Evolutionary conservation across 202 grass and related monocot species (phyloP).

Genomic region (Setaria italica): DNA sequence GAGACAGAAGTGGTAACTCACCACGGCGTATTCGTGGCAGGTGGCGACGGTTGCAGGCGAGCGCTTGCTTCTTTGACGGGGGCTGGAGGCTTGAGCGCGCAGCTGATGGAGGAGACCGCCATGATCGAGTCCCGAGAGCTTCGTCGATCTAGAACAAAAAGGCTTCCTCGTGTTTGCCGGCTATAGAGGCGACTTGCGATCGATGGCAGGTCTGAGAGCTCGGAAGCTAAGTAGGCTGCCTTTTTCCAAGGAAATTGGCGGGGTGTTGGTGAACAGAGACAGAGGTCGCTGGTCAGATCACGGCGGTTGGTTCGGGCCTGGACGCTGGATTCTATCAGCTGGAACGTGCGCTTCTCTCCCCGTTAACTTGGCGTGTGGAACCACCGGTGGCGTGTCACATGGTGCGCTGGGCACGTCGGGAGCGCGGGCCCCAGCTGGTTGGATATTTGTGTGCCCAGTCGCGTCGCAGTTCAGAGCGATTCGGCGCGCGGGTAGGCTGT

Average conservation of each 20-base stretch:
- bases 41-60: not conserved
- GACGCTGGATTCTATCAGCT: constrained; percentile 55
- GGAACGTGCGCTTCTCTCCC: constrained; percentile 8
- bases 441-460: constrained; percentile 51
- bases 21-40: constrained; percentile 18
- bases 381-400: constrained; percentile 48
- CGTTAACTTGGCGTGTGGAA: constrained; percentile 70
- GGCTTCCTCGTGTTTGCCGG: not conserved
- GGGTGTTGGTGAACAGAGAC: not conserved
- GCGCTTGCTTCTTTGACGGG: constrained; percentile 6
- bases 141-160: not conserved
- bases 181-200: not conserved
- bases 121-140: constrained; percentile 2
- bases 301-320: constrained; percentile 46
- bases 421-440: not conserved
- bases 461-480: not conserved
- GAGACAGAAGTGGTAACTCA: not conserved
- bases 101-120: constrained; percentile 62
- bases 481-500: not conserved
- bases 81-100: constrained; percentile 57
- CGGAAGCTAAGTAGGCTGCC: constrained; percentile 24
- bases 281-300: constrained; percentile 49
- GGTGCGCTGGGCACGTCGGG: constrained; percentile 47
- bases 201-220: not conserved
- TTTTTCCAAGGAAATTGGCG: not conserved